A percentile compares a stretch with the other conserved stretches of the same genome.
These are phyloP conservation scores for Agaricus subrufescens DNA, from an alignment of 768 basidiomycete species.

Conservation along the genomic window DNA sequence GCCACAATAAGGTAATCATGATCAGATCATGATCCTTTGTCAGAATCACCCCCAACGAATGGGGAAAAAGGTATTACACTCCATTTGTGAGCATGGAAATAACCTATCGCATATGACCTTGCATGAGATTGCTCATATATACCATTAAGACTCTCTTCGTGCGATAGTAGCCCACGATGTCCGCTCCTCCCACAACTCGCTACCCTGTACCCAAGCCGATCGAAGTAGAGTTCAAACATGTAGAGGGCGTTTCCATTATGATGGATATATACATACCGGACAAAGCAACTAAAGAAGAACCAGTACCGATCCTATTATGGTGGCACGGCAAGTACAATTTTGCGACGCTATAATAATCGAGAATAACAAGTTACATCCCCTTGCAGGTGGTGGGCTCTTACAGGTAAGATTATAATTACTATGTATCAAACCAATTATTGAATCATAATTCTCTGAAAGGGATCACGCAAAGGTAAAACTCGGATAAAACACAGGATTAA, in stretches of 20 bases:
- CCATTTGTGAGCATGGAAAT: no score
- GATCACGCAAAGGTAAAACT: conserved; percentile 6
- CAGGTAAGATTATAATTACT: conserved; percentile 14
- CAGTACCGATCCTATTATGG: conserved; percentile 28
- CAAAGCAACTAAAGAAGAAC: conserved; percentile 21
- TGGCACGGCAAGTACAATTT: conserved; percentile 26
- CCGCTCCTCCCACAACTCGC: neutral
- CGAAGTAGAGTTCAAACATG: conserved; percentile 25
- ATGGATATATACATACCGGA: conserved; percentile 32
- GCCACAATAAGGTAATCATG: no score
- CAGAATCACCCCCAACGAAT: no score
- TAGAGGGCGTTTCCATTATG: conserved; percentile 26
- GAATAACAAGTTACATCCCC: neutral
- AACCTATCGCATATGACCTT: no score
- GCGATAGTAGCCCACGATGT: neutral
- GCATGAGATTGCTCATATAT: no score
- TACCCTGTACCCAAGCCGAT: conserved; percentile 11
- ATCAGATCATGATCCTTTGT: no score
- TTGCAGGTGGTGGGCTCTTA: conserved; percentile 27
- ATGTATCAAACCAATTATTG: neutral
- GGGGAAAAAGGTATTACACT: no score
- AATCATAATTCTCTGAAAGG: neutral
- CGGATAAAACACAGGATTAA: neutral
- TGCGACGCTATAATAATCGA: neutral
- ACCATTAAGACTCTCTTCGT: no score